Evolutionary conservation across 2,329 filamentous ascomycete genomes (phyloP).

Genomic region (Annulohypoxylon truncatum): DNA sequence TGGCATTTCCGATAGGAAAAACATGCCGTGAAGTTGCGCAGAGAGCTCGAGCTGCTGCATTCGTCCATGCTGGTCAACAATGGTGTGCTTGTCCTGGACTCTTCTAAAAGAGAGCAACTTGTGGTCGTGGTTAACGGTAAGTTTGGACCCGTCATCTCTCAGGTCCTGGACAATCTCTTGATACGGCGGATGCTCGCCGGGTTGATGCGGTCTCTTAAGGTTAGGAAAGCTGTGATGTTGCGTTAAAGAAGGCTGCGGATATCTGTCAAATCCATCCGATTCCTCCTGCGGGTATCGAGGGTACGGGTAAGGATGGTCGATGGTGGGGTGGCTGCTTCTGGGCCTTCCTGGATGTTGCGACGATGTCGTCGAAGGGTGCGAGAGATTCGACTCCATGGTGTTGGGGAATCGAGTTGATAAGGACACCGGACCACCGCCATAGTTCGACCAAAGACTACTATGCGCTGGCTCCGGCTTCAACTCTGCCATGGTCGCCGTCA

Average conservation of each 20-base stretch:
- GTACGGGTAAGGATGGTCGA: slow-evolving; percentile 66
- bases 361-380: slow-evolving; percentile 58
- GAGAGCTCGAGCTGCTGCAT: slow-evolving; percentile 71
- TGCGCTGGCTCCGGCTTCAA: slow-evolving; percentile 70
- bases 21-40: slow-evolving; percentile 88
- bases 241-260: slow-evolving; percentile 60
- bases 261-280: slow-evolving; percentile 64
- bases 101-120: slow-evolving; percentile 70
- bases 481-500: slow-evolving; percentile 72
- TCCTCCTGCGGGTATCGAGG: slow-evolving; percentile 67
- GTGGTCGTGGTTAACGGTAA: slow-evolving; percentile 69
- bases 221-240: slow-evolving; percentile 65
- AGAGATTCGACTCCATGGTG: slow-evolving; percentile 62
- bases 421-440: slow-evolving; percentile 64
- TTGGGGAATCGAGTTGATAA: slow-evolving; percentile 64
- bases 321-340: slow-evolving; percentile 60
- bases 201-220: slow-evolving; percentile 69
- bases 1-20: slow-evolving; percentile 85
- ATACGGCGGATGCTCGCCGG: slow-evolving; percentile 66
- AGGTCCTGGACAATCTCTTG: slow-evolving; percentile 71
- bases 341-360: slow-evolving; percentile 62
- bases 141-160: slow-evolving; percentile 67
- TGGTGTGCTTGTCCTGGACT: slow-evolving; percentile 68
- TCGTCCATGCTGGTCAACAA: slow-evolving; percentile 69
- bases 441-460: slow-evolving; percentile 68